A percentile compares a stretch with the other conserved stretches of the same genome.
These are phyloP conservation scores for Tolypocladium nubicola DNA, from an alignment of 2,329 filamentous ascomycete species.

Conservation along the genomic window DNA sequence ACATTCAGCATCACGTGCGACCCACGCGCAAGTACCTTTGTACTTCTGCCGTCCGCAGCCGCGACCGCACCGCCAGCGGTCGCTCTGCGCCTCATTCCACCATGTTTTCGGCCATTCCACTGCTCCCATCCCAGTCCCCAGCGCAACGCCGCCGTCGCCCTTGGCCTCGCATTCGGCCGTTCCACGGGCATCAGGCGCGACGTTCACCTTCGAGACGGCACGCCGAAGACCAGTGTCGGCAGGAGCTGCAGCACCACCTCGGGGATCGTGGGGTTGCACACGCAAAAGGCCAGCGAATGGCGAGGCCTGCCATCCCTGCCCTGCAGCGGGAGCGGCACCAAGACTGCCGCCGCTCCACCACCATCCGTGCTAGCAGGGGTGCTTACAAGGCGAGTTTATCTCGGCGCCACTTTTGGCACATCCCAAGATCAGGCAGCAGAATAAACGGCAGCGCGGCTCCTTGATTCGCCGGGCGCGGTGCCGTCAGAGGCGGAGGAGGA, in stretches of 20 bases:
- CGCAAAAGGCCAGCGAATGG: background rate
- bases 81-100: background rate
- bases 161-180: background rate
- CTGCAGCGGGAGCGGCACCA: background rate
- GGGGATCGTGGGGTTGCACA: background rate
- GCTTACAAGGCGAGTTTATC: constrained; percentile 1
- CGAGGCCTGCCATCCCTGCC: background rate
- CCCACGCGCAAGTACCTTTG: background rate
- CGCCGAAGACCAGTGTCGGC: background rate
- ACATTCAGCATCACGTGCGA: background rate
- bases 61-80: background rate
- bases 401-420: constrained; percentile 1
- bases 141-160: background rate
- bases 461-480: background rate
- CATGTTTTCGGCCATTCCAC: background rate
- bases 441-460: constrained; percentile 2
- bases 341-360: background rate
- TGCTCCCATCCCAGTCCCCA: background rate
- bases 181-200: background rate
- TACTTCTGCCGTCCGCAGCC: background rate
- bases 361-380: background rate
- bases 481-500: background rate
- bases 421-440: constrained; percentile 8
- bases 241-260: background rate
- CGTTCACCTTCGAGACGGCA: background rate